Conservation (phyloP, 352 stramenopile genomes). For the Phytophthora syringae region DNA sequence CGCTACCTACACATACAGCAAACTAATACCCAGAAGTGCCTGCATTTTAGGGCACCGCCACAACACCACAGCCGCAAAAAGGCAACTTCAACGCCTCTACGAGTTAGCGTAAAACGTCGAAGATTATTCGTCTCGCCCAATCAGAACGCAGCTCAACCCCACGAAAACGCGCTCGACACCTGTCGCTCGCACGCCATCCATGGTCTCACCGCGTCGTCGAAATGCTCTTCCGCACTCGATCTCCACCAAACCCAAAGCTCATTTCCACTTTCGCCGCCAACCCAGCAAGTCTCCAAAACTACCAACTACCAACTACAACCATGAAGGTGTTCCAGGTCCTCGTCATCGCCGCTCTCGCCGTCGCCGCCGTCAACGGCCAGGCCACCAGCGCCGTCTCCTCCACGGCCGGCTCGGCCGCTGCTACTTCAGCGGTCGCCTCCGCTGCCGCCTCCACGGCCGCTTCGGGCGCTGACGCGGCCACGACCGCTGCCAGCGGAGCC, state of each 20-base stretch:
- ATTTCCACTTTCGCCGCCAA: conserved; percentile 30
- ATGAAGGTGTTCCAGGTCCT: conserved; percentile 45
- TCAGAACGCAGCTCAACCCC: conserved; percentile 9
- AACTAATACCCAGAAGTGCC: too few relatives aligned
- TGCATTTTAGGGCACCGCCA: too few relatives aligned
- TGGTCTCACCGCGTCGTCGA: conserved; percentile 24
- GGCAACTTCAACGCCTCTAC: conserved; percentile 26
- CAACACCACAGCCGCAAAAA: conserved; percentile 1
- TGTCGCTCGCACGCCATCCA: too few relatives aligned
- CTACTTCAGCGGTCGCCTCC: conserved; percentile 3
- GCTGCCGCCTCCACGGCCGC: conserved; percentile 2
- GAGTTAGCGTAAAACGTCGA: conserved; percentile 22
- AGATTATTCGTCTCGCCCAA: conserved; percentile 3
- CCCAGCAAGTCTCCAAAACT: conserved; percentile 21
- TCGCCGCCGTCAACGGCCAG: conserved; percentile 33
- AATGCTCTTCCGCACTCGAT: too few relatives aligned
- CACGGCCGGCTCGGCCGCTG: neutral
- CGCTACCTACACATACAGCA: too few relatives aligned
- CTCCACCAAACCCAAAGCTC: conserved; percentile 3
- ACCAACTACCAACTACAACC: neutral
- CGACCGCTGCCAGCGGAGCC: neutral
- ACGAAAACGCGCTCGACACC: conserved; percentile 7
- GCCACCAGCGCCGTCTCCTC: conserved; percentile 13
- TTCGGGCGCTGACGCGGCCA: conserved; percentile 5
- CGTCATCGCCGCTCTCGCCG: conserved; percentile 29